Conservation (phyloP, 441 rosid species). For the Hura crepitans region DNA sequence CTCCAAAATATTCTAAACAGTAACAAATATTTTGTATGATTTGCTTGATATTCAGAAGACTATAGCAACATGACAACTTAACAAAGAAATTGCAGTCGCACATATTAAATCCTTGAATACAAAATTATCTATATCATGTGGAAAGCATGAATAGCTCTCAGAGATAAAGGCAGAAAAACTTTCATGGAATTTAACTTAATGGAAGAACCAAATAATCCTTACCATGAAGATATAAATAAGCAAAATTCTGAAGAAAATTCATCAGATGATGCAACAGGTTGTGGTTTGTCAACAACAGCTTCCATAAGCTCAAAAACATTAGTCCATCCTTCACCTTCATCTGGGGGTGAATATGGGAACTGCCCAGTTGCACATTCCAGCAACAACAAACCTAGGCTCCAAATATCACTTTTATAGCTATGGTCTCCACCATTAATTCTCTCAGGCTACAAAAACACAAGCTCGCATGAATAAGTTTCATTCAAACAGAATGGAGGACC, state of each 20-base stretch:
- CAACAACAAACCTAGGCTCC: constrained; percentile 89
- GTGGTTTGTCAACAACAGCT: constrained; percentile 76
- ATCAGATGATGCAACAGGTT: constrained; percentile 64
- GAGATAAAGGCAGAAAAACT: not conserved
- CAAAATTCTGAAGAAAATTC: constrained; percentile 72
- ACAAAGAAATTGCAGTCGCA: not conserved
- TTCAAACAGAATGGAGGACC: not conserved
- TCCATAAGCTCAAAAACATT: constrained; percentile 85
- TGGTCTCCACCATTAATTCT: constrained; percentile 57
- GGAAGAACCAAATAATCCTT: constrained; percentile 19
- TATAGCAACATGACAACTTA: not conserved
- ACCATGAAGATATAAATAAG: constrained; percentile 91
- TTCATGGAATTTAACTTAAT: not conserved
- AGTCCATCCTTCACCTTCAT: constrained; percentile 57
- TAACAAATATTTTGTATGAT: not conserved
- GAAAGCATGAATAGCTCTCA: not conserved
- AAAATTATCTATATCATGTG: not conserved
- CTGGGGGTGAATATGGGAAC: constrained; percentile 75
- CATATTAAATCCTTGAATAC: not conserved
- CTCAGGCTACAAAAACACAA: constrained; percentile 59
- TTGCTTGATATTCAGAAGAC: not conserved
- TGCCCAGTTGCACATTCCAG: constrained; percentile 86
- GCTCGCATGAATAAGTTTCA: not conserved
- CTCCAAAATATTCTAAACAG: no score
- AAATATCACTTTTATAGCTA: constrained; percentile 78